A percentile compares a stretch with the other conserved stretches of the same genome.
phyloP scores from a whole-genome alignment of 2,329 filamentous ascomycete genomes.

The Phyllosticta capitalensis region DNA sequence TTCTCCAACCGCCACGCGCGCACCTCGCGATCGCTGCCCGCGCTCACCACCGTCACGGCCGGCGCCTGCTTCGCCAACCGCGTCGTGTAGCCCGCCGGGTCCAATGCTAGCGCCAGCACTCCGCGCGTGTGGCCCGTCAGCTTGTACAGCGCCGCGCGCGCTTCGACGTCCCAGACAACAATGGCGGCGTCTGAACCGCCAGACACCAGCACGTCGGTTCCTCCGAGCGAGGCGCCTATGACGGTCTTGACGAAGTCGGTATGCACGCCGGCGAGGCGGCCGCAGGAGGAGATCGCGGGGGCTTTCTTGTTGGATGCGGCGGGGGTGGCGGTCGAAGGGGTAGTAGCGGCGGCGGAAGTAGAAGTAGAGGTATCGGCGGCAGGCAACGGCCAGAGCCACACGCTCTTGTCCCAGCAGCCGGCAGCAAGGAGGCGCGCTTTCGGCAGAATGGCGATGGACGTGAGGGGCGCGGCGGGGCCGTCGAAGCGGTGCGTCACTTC shows the following conservation, averaged over 20 bases:
- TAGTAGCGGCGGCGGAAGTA: background rate
- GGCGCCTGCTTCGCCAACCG: slow-evolving; percentile 12
- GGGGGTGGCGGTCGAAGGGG: background rate
- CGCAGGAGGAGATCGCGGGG: slow-evolving; percentile 42
- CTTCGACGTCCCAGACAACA: slow-evolving; percentile 69
- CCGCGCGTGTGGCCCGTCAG: slow-evolving; percentile 72
- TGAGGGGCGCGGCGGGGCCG: slow-evolving; percentile 67
- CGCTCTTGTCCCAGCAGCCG: slow-evolving; percentile 86
- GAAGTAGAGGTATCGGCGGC: background rate
- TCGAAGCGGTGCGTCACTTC: slow-evolving; percentile 47
- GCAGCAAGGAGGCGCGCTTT: slow-evolving; percentile 56
- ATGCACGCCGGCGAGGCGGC: slow-evolving; percentile 46
- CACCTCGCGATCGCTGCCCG: slow-evolving; percentile 55
- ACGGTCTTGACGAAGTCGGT: slow-evolving; percentile 86
- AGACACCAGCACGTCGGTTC: slow-evolving; percentile 44
- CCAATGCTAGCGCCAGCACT: slow-evolving; percentile 68
- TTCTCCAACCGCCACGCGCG: slow-evolving; percentile 61
- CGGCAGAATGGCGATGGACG: slow-evolving; percentile 24
- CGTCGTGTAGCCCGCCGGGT: slow-evolving; percentile 47
- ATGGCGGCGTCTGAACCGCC: slow-evolving; percentile 39
- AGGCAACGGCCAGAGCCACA: slow-evolving; percentile 66
- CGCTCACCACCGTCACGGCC: slow-evolving; percentile 58
- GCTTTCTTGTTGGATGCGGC: background rate
- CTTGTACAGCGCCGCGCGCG: slow-evolving; percentile 60
- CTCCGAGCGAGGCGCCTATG: slow-evolving; percentile 50